Conservation (phyloP, 179 eudicot genomes). For the Silene vulgaris region DNA sequence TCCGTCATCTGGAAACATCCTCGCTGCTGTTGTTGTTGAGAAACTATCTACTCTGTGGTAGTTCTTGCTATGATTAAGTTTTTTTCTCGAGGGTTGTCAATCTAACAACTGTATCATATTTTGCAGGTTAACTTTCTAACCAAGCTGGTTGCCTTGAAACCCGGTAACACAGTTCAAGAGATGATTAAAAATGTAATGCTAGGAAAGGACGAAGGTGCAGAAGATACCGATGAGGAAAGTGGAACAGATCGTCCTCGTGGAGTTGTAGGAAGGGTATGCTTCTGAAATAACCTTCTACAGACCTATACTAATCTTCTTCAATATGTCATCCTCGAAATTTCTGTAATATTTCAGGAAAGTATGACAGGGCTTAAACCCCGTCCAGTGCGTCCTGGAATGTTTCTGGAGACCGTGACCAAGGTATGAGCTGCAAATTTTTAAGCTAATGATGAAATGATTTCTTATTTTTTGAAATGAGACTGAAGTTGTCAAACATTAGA, state of each 20-base stretch:
- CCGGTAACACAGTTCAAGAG: conserved; percentile 69
- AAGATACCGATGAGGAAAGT: conserved; percentile 42
- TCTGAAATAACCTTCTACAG: not conserved
- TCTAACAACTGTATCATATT: not conserved
- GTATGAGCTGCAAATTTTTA: conserved; percentile 28
- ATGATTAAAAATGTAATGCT: conserved; percentile 90
- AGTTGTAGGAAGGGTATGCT: conserved; percentile 57
- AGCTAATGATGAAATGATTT: not conserved
- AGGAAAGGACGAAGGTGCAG: conserved; percentile 93
- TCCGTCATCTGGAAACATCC: no score
- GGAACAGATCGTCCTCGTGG: conserved; percentile 40
- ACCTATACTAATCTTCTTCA: not conserved
- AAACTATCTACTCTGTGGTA: no score
- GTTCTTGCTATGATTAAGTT: not conserved
- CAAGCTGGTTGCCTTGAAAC: conserved; percentile 78
- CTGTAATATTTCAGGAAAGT: conserved; percentile 50
- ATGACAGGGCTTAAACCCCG: conserved; percentile 53
- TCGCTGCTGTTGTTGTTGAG: no score
- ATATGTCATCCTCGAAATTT: not conserved
- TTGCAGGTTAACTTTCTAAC: conserved; percentile 83
- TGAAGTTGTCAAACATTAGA: not conserved
- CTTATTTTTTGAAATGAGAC: no score
- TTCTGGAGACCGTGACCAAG: conserved; percentile 93
- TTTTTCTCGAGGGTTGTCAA: conserved; percentile 12
- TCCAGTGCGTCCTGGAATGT: conserved; percentile 99